Percentiles rank a stretch among this genome's conserved stretches.
These are phyloP conservation scores for Antitrichia curtipendula DNA, from an alignment of 225 moss, liverwort and hornwort species.

Conservation along the genomic window DNA sequence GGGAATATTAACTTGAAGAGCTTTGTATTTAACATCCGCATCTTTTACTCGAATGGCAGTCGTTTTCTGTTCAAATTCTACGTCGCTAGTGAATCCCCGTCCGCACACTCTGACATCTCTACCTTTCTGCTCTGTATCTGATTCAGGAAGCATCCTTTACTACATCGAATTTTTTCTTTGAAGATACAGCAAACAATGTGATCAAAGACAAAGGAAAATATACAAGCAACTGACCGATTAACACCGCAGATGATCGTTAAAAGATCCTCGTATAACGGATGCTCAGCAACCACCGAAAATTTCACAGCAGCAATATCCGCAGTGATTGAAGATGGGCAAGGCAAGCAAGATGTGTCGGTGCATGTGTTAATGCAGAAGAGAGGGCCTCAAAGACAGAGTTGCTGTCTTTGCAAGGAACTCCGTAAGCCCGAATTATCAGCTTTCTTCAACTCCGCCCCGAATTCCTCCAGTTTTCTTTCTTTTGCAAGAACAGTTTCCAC, in stretches of 20 bases:
- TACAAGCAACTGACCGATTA: neutral
- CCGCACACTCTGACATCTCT: neutral
- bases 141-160: neutral
- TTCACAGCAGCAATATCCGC: neutral
- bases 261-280: neutral
- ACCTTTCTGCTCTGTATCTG: neutral
- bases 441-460: constrained; percentile 56
- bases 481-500: constrained; percentile 31
- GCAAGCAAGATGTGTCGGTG: neutral
- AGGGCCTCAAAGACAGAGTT: neutral
- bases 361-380: neutral
- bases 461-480: constrained; percentile 41
- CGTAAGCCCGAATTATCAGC: neutral
- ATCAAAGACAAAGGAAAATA: neutral
- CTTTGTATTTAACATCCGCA: no score
- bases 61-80: neutral
- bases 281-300: neutral
- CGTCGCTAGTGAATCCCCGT: neutral
- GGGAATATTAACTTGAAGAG: neutral
- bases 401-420: neutral
- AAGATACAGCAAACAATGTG: neutral
- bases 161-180: neutral
- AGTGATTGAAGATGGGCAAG: neutral
- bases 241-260: neutral
- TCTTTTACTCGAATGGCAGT: neutral